Base-by-base conservation (phyloP, 345 rosid genomes). In the Eucalyptus victrix region DNA sequence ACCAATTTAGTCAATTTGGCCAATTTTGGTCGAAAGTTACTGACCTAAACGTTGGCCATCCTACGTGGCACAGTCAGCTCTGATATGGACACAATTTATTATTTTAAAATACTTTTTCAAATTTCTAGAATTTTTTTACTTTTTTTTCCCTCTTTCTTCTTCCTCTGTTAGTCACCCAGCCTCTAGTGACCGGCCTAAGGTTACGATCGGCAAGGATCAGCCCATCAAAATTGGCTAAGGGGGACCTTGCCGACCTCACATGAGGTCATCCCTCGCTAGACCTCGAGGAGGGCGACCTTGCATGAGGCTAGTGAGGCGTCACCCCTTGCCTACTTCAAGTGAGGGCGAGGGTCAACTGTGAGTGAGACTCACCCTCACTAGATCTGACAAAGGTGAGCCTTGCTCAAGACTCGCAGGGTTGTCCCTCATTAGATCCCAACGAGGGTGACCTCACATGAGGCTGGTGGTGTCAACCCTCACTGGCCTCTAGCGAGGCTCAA, bases 21-120 rank as follows among this genome's bases (percentile, higher is more conserved):
- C 58, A 53, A 1, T 53, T 51, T 51, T 53, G 26, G 26, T 53
- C 0, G 0, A 0, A 53, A 53, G 0, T 53, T 53, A 53, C 4
- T 21, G 0, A 53, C 5, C 0, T 53, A 5, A 53, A 53, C 0
- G 2, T 0, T 0, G 5, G 0, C 2, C 11, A 53, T 53, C 24
- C 58, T 21, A 53, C 0, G 0, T 53, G 24, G 26, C 58, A 53
- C 1, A 21, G 1, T 10, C 1, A 8, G 2, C 58, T 53, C 2
- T 53, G 0, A 53, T 53, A 1, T 19, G 26, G 5, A 8, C 56
- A 19, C 19, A 19, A 53, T 53, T 51, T 53, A 19, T 19, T 53
- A 19, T 8, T 19, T 53, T 53, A 8, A 53, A 53, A 8, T 53
- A 53, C 1, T 7, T 53, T 53, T 53, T 18, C 3, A 16, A 50